These are phyloP conservation scores for Neopestalotiopsis rosae DNA, from an alignment of 2,329 filamentous ascomycete genomes.

Conservation along the genomic window DNA sequence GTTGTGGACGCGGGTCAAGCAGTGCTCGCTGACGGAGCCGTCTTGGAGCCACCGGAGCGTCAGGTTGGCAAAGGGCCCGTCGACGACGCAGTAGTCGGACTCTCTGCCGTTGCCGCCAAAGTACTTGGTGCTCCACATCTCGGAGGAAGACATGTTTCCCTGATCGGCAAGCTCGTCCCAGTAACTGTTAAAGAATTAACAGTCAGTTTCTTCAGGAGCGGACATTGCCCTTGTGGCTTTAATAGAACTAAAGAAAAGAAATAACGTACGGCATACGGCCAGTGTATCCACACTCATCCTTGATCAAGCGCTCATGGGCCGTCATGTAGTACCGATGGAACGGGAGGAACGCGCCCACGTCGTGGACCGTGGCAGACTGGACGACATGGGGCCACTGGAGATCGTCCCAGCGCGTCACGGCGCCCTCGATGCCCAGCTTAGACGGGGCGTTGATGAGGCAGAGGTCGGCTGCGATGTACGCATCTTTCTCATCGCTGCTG, in stretches of 20 bases:
- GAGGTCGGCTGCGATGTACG: constrained; percentile 11
- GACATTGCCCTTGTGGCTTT: neutral
- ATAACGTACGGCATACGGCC: constrained; percentile 22
- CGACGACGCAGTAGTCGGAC: constrained; percentile 2
- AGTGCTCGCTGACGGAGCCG: constrained; percentile 6
- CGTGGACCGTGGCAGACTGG: constrained; percentile 4
- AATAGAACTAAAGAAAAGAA: neutral
- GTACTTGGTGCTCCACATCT: constrained; percentile 5
- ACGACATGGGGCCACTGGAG: constrained; percentile 10
- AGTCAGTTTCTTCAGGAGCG: neutral
- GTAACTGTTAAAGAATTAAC: neutral
- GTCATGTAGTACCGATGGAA: constrained; percentile 25
- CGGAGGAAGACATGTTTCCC: constrained; percentile 4
- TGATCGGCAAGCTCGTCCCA: constrained; percentile 9
- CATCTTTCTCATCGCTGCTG: constrained; percentile 9
- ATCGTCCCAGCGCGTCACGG: constrained; percentile 13
- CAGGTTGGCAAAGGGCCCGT: constrained; percentile 9
- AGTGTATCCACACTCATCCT: constrained; percentile 24
- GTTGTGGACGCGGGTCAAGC: constrained; percentile 2
- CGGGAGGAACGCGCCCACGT: constrained; percentile 29
- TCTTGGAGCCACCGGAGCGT: constrained; percentile 6
- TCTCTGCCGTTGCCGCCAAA: constrained; percentile 14
- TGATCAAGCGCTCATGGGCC: constrained; percentile 18
- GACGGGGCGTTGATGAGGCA: neutral
- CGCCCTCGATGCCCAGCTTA: constrained; percentile 4